Base-by-base conservation (phyloP, 306 rosid genomes). In the Dryas alaskensis region DNA sequence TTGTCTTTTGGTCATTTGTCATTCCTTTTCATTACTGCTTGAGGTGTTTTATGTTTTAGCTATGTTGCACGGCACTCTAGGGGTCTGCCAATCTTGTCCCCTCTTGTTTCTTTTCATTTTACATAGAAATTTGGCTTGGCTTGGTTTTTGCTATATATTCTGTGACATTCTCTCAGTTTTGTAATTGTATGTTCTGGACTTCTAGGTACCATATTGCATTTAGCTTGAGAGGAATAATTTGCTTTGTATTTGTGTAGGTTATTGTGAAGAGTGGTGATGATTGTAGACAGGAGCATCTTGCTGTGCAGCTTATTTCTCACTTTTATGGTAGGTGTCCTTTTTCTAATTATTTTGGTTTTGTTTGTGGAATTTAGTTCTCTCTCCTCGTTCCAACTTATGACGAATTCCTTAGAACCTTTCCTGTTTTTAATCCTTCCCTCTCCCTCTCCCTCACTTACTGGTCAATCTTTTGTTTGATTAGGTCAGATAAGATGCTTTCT, bases 241-340 rank as follows among this genome's bases (percentile, higher is more conserved):
- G 67, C 83, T n/a, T 76, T 62, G 11, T 80, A 25, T 65, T 74
- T 12, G 50, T 73, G 60, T 70, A 95, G 99, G 87, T 90, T 71
- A 95, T 95, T 78, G 99, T 95, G 62, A 95, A 95, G 89, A 95
- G 99, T 80, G 99, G 99, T 75, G 98, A 92, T 82, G 99, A 95
- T 87, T 95, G 99, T 85, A 87, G 99, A 87, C 99, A 95, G 84
- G 99, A 95, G 82, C 99, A 95, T 84, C 86, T 95, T 73, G 99
- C 99, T 11, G 99, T 95, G 85, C 99, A 95, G 80, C 99, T 95
- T 78, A 95, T 95, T 78, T 87, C 96, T 76, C 99, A 95, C 86
- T 95, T 95, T 80, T 90, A 92, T 81, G 99, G 99, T 95, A 78
- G 72, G 84, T 59, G 44, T 4, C 69, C 76, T 78, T 47, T 79